Conservation (phyloP, 2,329 filamentous ascomycete species). For the Diplodia sapinea region DNA sequence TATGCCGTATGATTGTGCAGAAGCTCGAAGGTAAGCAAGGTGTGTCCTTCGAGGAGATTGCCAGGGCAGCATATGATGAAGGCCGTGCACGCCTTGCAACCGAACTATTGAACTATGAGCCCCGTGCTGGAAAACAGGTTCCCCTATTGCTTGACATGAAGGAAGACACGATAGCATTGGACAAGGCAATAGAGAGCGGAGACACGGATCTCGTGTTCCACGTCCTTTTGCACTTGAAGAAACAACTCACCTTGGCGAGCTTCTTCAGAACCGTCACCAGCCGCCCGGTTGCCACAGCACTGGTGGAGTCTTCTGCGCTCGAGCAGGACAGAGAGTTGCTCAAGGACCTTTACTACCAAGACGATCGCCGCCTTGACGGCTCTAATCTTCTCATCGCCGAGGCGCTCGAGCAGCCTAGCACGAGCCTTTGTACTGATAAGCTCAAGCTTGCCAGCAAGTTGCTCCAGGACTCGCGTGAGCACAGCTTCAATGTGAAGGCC, state of each 20-base stretch:
- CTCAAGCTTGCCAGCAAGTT: slow-evolving; percentile 84
- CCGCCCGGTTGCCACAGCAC: slow-evolving; percentile 81
- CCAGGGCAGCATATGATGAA: slow-evolving; percentile 91
- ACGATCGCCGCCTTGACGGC: slow-evolving; percentile 87
- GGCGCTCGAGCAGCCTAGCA: slow-evolving; percentile 74
- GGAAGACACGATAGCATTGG: slow-evolving; percentile 90
- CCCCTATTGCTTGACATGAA: slow-evolving; percentile 93
- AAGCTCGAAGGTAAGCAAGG: slow-evolving; percentile 86
- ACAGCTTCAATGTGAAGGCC: slow-evolving; percentile 72
- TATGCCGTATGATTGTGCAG: slow-evolving; percentile 84
- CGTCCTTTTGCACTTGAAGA: slow-evolving; percentile 85
- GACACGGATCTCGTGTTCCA: slow-evolving; percentile 93
- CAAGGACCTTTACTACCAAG: slow-evolving; percentile 97
- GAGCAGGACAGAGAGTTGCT: slow-evolving; percentile 81
- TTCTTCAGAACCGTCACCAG: slow-evolving; percentile 93
- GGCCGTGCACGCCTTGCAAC: slow-evolving; percentile 88
- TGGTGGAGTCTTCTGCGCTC: slow-evolving; percentile 83
- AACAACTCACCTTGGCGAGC: slow-evolving; percentile 83
- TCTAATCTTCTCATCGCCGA: slow-evolving; percentile 86
- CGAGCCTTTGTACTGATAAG: slow-evolving; percentile 78
- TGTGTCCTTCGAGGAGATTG: slow-evolving; percentile 95
- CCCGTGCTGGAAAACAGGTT: slow-evolving; percentile 92
- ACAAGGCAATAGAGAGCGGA: slow-evolving; percentile 95
- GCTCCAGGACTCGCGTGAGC: slow-evolving; percentile 82
- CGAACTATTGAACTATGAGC: slow-evolving; percentile 89